Evolutionary conservation across 2,329 filamentous ascomycete species (phyloP).

Genomic region (Fusarium sp.): DNA sequence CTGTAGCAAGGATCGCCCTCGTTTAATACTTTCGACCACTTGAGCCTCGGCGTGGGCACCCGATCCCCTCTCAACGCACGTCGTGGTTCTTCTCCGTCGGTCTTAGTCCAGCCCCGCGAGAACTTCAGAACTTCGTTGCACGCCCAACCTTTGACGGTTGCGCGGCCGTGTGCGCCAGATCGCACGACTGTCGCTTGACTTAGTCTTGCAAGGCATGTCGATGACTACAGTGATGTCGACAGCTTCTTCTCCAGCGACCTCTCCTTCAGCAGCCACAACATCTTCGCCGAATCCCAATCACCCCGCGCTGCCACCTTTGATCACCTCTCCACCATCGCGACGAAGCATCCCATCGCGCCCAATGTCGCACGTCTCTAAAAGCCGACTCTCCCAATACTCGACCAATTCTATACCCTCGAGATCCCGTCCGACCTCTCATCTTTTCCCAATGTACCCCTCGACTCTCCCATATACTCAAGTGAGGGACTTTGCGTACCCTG

Average conservation of each 20-base stretch:
- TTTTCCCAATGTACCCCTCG: slow-evolving; percentile 85
- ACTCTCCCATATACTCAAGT: slow-evolving; percentile 89
- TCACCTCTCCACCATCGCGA: slow-evolving; percentile 66
- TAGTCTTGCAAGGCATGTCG: slow-evolving; percentile 46
- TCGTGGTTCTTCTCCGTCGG: slow-evolving; percentile 22
- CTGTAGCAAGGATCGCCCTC: slow-evolving; percentile 27
- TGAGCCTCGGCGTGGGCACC: slow-evolving; percentile 25
- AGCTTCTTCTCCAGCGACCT: slow-evolving; percentile 63
- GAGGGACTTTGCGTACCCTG: slow-evolving; percentile 93
- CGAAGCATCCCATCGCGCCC: slow-evolving; percentile 70
- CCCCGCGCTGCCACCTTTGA: slow-evolving; percentile 64
- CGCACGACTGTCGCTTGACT: slow-evolving; percentile 43
- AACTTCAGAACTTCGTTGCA: slow-evolving; percentile 33
- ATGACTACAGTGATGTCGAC: slow-evolving; percentile 65
- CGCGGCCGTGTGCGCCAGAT: slow-evolving; percentile 45
- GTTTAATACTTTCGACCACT: slow-evolving; percentile 9
- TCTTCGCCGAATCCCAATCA: slow-evolving; percentile 60
- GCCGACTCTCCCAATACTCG: slow-evolving; percentile 86
- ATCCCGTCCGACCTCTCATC: slow-evolving; percentile 82
- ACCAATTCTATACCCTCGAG: slow-evolving; percentile 72
- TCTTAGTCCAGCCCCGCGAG: slow-evolving; percentile 36
- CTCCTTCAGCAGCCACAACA: slow-evolving; percentile 59
- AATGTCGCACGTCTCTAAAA: slow-evolving; percentile 80
- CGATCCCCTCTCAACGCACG: slow-evolving; percentile 10
- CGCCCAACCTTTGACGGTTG: slow-evolving; percentile 39